Evolutionary conservation across 1,284 basidiomycete genomes (phyloP), one percentile per base, ranked within the genome.

Genomic region (Pseudozyma hubeiensis): DNA sequence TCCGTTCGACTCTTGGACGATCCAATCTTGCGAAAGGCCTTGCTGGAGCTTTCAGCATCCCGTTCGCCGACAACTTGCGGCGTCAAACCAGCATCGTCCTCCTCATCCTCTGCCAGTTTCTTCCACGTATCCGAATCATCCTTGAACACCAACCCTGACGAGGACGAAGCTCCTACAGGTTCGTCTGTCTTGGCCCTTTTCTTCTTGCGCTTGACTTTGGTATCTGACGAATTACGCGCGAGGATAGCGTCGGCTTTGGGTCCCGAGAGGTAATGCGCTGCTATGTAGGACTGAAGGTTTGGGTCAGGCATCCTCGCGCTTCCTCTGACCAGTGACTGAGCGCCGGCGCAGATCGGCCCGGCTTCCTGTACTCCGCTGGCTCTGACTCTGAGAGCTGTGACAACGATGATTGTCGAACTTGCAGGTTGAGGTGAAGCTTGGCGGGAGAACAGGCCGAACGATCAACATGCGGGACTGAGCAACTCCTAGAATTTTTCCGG

Each of bases 191-290:
- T 87, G 35, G 85, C 85, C 85, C 92, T 93, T 87, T 92, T 88
- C 75, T 85, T 86, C 80, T 86, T 93, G 81, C 87, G 88, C 85
- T 90, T 91, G 79, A 88, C 88, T 54, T 88, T 86, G 0, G 88
- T 87, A 2, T 87, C 88, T 8, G 40, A 41, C 40, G 57, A 71
- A 0, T 88, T 85, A 49, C 89, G 88, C 4, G 93, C 87, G 5
- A 98, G 88, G 73, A 99, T 97, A 14, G 94, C 94, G 77, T 98
- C 96, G 4, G 95, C 94, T 84, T 97, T 99, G 0, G 93, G 91
- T 0, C 96, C 96, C 7, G 94, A 92, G 93, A 98, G 97, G 86
- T 99, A 99, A 55, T 87, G 87, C 34, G 85, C 74, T 1, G 87
- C 88, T 10, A 88, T 80, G 77, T 88, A 88, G 8, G 86, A 84